Evolutionary conservation across 257 asterid genomes (phyloP).

Genomic region (Petunia secreta): DNA sequence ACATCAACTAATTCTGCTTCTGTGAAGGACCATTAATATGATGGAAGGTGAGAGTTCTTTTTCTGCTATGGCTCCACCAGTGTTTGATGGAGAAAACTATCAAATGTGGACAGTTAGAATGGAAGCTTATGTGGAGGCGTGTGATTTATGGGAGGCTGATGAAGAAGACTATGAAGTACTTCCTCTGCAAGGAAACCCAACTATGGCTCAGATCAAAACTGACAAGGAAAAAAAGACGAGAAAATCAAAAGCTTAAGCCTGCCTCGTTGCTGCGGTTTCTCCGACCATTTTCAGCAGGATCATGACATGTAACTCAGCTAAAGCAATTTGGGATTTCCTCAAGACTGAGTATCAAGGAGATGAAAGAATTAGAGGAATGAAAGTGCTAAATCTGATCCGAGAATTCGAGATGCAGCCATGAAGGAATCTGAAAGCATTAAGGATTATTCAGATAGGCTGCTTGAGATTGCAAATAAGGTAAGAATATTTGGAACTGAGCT

Average conservation of each 20-base stretch:
- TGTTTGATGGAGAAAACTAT: no score
- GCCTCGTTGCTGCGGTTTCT: no score
- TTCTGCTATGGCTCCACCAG: no score
- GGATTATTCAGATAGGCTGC: conserved; percentile 12
- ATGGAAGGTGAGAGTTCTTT: no score
- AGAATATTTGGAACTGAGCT: background rate
- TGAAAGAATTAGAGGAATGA: conserved; percentile 25
- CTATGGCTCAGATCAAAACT: no score
- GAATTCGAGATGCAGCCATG: background rate
- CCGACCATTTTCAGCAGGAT: no score
- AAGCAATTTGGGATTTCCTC: background rate
- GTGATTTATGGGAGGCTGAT: background rate
- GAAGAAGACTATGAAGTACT: background rate
- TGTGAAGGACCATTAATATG: no score
- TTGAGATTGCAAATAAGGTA: conserved; percentile 1
- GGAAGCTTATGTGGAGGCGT: background rate
- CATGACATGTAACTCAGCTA: no score
- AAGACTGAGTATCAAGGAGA: conserved; percentile 11
- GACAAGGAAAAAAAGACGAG: background rate
- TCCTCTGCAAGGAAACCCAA: background rate
- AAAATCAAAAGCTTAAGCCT: no score
- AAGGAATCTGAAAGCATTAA: background rate
- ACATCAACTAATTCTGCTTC: no score
- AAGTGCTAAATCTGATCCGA: conserved; percentile 22
- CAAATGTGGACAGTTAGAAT: no score